Conservation (phyloP, 225 moss, liverwort and hornwort genomes). For the Anthoceros angustus region DNA sequence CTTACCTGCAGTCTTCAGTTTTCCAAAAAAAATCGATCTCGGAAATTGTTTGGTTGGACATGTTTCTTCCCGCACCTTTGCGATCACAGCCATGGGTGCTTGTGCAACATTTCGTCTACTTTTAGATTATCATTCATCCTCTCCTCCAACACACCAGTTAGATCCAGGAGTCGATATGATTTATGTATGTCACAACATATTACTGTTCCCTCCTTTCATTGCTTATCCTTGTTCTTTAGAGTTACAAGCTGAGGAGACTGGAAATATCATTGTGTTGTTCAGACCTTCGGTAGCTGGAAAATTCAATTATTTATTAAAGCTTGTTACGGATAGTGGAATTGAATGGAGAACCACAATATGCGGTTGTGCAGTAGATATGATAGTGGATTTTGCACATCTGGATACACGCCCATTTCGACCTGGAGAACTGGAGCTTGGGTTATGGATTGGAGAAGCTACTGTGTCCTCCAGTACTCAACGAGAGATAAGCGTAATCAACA, state of each 20-base stretch:
- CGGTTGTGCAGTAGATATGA: constrained; percentile 42
- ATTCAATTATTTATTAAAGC: constrained; percentile 27
- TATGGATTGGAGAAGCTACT: constrained; percentile 46
- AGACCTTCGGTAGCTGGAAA: constrained; percentile 34
- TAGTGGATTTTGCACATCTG: constrained; percentile 40
- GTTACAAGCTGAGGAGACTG: constrained; percentile 30
- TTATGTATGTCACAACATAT: constrained; percentile 30
- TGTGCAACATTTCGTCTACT: constrained; percentile 27
- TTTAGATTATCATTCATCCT: not conserved
- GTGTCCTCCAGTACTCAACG: constrained; percentile 20
- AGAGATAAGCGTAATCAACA: constrained; percentile 32
- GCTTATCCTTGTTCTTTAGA: constrained; percentile 32
- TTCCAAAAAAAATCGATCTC: constrained; percentile 47
- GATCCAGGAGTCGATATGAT: constrained; percentile 25
- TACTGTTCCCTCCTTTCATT: constrained; percentile 46
- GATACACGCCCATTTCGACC: constrained; percentile 35
- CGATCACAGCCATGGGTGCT: constrained; percentile 32
- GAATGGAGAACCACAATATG: constrained; percentile 55
- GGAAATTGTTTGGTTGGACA: constrained; percentile 56
- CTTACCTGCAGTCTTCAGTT: constrained; percentile 31
- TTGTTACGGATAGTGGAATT: constrained; percentile 31
- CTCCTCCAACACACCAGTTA: constrained; percentile 17
- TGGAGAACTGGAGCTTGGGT: constrained; percentile 35
- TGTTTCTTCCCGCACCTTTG: constrained; percentile 20
- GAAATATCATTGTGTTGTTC: constrained; percentile 66